A percentile compares a stretch with the other conserved stretches of the same genome.
These are phyloP conservation scores for Vitis amurensis DNA, from an alignment of 164 flowering plant species.

Conservation along the genomic window DNA sequence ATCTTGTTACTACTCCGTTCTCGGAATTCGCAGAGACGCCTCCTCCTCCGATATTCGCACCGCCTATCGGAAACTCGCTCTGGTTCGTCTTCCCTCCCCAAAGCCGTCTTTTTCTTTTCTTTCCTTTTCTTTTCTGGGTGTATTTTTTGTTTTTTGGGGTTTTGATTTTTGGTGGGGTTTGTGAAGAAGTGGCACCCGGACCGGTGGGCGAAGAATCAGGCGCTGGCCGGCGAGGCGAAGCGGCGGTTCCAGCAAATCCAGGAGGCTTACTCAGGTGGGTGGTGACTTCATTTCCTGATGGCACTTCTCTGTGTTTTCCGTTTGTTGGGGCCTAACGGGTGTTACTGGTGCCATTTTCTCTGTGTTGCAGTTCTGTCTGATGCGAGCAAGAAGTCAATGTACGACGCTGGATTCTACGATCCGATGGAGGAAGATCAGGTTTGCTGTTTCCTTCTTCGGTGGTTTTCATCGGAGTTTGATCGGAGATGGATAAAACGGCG, in stretches of 20 bases:
- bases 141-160: neutral
- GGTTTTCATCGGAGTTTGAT: no score
- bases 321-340: neutral
- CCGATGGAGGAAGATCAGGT: conserved; percentile 60
- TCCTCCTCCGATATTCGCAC: conserved; percentile 67
- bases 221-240: conserved; percentile 68
- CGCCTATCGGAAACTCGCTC: conserved; percentile 82
- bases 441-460: no score
- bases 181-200: conserved; percentile 96
- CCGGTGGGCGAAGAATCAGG: conserved; percentile 54
- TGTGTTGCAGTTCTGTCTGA: conserved; percentile 66
- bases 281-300: neutral
- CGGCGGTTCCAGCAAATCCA: conserved; percentile 91
- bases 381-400: conserved; percentile 63
- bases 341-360: neutral
- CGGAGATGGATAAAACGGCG: no score
- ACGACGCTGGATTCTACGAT: conserved; percentile 82
- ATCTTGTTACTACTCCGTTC: conserved; percentile 65
- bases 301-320: neutral
- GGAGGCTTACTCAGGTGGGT: conserved; percentile 80
- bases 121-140: neutral
- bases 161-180: neutral
- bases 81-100: conserved; percentile 31
- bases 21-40: conserved; percentile 70
- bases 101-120: neutral